phyloP scores from a whole-genome alignment of 169 alveolate genomes.

The Plasmodium malariae region DNA sequence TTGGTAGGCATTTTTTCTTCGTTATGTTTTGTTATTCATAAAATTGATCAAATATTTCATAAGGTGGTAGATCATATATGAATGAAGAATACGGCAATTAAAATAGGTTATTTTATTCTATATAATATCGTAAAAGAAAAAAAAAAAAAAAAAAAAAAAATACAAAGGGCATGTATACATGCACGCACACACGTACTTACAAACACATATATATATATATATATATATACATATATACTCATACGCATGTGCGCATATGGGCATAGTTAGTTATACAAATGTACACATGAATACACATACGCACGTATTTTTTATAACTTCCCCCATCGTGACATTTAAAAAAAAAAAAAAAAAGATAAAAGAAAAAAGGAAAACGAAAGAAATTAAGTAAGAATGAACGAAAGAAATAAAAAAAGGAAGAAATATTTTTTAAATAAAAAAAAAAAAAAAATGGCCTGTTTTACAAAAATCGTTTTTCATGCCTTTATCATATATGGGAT shows the following conservation, averaged over 20 bases:
- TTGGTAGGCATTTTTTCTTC: neutral
- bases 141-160: constrained; percentile 12
- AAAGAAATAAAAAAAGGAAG: too few species aligned
- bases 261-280: neutral
- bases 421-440: too few species aligned
- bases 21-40: neutral
- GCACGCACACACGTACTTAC: neutral
- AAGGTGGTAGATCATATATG: neutral
- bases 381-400: too few species aligned
- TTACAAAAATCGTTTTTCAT: neutral
- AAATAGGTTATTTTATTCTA: too few species aligned
- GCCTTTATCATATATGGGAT: neutral
- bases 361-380: neutral
- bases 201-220: neutral
- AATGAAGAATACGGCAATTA: neutral
- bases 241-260: too few species aligned
- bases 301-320: neutral
- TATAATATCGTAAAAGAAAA: too few species aligned
- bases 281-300: neutral
- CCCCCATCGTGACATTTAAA: neutral
- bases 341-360: neutral
- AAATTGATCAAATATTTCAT: neutral
- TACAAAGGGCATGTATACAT: neutral
- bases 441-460: too few species aligned
- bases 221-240: too few species aligned